Evolutionary conservation across 768 basidiomycete species (phyloP), one percentile per base, ranked within the genome.

Genomic region (Boletus rufocinnamomeus): DNA sequence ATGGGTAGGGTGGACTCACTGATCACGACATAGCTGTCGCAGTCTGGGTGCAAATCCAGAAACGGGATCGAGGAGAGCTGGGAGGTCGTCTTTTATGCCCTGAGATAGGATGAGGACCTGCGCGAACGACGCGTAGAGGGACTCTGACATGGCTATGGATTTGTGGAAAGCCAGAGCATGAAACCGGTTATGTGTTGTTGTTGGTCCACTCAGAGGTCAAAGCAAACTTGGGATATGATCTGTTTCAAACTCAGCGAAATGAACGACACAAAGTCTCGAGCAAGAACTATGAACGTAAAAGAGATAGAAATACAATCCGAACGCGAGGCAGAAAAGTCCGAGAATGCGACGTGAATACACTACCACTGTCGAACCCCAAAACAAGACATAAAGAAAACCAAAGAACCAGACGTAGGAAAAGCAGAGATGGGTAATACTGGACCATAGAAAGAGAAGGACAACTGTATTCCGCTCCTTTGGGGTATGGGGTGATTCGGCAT

Each of bases 1-100:
- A n/a, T 46, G 50, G 8, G 32, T 5, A n/a, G 32, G 41, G 41
- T 23, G 21, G 6, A 76, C 85, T 64, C 58, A 89, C 88, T 84
- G 84, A 34, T 86, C 81, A 32, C 75, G 74, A 68, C 82, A 82
- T 64, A 83, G 57, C 25, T 79, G 72, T 19, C 76, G 71, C 19
- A 92, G 72, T 21, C 82, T 79, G 0, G 89, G 88, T 14, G 90
- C 88, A 70, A 89, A 89, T 0, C 89, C 89, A 0, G 77, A 77
- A 3, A 84, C 79, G 23, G 87, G 87, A 58, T 90, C 79, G 8
- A 91, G 78, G 9, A 92, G 72, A 19, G 79, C 77, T 23, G 76
- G 80, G 9, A 91, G 74, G 70, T 90, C 86, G 51, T 79, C 75
- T 55, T 77, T 76, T 61, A 77, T 70, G 2, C 81, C 72, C 73